Base-by-base conservation (phyloP, 2,329 filamentous ascomycete genomes). In the Sarocladium brachiariae region DNA sequence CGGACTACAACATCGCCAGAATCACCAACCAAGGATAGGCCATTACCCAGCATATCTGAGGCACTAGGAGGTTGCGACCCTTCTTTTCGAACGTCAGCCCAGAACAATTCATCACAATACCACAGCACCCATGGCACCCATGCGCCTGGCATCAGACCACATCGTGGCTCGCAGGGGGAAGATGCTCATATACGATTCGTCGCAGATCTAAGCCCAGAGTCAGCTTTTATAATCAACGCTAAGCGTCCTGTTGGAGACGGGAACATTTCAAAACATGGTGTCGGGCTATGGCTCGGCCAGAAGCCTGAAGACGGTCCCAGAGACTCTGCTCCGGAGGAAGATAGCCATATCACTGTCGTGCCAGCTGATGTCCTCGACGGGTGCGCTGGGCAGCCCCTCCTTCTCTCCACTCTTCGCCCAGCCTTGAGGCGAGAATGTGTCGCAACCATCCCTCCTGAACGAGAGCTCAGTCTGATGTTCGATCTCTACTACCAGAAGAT, bases 141-240 rank as follows among this genome's bases (percentile, higher is more conserved):
- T 10, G 25, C 16, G n/a, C n/a, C n/a, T n/a, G n/a, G n/a, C n/a
- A n/a, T n/a, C n/a, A n/a, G n/a, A 33, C 19, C 4, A 14, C 24
- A 47, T 7, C 43, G 16, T 5, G 6, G 33, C 18, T 35, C 31
- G 2, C 30, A 24, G 11, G 24, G 6, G 6, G 46, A 37, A 9
- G 49, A 57, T 11, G 53, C 50, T 31, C 51, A 38, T 30, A 46
- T 52, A 34, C 54, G 51, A 37, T 60, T 60, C 31, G 57, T 60
- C 19, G 57, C 56, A 13, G 54, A 59, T 38, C 41, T 60, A 13
- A 58, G 56, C 49, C 58, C 58, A 4, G 57, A 60, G 31, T 57
- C 56, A 2, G 53, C 57, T 4, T 60, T 60, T 47, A 54, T 60
- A 18, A 56, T 55, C 34, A 55, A 57, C 21, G 47, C 37, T 21